Percentiles rank a stretch among this genome's conserved stretches.
phyloP scores from a whole-genome alignment of 768 basidiomycete genomes.

The Naganishia antarctica region DNA sequence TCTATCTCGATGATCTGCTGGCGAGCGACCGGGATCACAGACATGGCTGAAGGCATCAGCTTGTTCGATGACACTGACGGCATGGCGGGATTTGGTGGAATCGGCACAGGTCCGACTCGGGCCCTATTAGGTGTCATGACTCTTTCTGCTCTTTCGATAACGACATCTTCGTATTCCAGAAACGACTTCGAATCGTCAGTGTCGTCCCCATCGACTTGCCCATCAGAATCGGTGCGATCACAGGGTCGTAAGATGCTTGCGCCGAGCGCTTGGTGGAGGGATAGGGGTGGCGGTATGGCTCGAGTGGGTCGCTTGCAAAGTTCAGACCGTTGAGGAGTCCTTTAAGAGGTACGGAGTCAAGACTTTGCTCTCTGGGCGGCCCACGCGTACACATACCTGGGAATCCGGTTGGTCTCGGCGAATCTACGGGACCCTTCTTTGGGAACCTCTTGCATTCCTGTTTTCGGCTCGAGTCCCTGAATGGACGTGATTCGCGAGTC shows the following conservation, averaged over 20 bases:
- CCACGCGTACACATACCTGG: background rate
- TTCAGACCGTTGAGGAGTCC: constrained; percentile 1
- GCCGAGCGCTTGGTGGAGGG: constrained; percentile 8
- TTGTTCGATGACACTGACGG: background rate
- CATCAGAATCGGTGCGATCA: background rate
- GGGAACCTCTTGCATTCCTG: background rate
- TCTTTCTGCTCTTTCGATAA: constrained; percentile 16
- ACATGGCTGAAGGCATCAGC: constrained; percentile 8
- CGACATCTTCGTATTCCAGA: constrained; percentile 18
- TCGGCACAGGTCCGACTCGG: background rate
- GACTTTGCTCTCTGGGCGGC: background rate
- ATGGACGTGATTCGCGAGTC: too few relatives aligned
- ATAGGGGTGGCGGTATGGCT: constrained; percentile 1
- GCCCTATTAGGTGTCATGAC: constrained; percentile 10
- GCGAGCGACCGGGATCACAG: background rate
- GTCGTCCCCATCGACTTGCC: constrained; percentile 17
- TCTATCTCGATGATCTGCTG: constrained; percentile 16
- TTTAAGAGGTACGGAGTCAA: background rate
- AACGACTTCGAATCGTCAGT: constrained; percentile 14
- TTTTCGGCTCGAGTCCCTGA: too few relatives aligned
- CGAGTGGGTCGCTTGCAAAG: background rate
- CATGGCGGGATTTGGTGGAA: background rate
- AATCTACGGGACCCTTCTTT: background rate
- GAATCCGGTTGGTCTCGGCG: background rate
- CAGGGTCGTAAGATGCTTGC: background rate